phyloP scores from a whole-genome alignment of 176 grass and related monocot species.

The Ampelocalamus luodianensis region DNA sequence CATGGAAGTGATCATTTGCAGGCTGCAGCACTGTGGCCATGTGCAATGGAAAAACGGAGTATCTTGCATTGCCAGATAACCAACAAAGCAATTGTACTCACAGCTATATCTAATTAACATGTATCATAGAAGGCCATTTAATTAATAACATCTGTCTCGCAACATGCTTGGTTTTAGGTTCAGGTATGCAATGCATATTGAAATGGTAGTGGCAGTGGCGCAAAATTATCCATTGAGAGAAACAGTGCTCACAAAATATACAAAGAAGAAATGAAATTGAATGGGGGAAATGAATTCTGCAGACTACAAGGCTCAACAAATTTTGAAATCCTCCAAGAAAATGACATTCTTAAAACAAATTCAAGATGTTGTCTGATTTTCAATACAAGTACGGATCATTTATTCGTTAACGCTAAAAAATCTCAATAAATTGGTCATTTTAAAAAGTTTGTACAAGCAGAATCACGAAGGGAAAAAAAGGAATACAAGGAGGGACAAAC shows the following conservation, averaged over 20 bases:
- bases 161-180: too few relatives aligned
- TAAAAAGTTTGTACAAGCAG: not conserved
- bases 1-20: too few relatives aligned
- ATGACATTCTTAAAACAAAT: not conserved
- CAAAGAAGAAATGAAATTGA: conserved; percentile 2
- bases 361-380: not conserved
- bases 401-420: not conserved
- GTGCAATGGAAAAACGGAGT: too few relatives aligned
- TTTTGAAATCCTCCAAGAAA: not conserved
- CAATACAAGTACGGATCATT: not conserved
- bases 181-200: too few relatives aligned
- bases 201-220: too few relatives aligned
- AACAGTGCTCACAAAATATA: not conserved
- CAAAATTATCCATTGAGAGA: not conserved
- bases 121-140: too few relatives aligned
- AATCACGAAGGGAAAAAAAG: not conserved
- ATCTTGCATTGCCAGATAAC: too few relatives aligned
- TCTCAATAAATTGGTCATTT: not conserved
- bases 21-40: too few relatives aligned
- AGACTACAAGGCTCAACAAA: not conserved
- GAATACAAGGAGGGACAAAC: not conserved
- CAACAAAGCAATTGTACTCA: too few relatives aligned
- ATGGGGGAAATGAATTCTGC: not conserved
- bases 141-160: too few relatives aligned
- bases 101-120: too few relatives aligned